phyloP scores from a whole-genome alignment of 192 early-diverging fungal species.

The Umbelopsis isabellina region DNA sequence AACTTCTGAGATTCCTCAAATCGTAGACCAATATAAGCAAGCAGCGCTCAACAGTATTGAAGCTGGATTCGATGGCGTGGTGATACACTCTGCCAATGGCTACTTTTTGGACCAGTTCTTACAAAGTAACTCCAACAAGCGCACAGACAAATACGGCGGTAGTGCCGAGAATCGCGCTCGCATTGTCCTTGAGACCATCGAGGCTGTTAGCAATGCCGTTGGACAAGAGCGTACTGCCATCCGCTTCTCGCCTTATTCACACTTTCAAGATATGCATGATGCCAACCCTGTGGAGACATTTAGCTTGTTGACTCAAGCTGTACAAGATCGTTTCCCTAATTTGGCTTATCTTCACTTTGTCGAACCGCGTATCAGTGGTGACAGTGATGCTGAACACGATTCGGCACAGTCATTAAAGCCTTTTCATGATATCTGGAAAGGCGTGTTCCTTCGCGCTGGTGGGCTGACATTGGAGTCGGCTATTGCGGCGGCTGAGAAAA shows the following conservation, averaged over 20 bases:
- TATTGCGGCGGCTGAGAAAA: not conserved
- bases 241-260: conserved; percentile 30
- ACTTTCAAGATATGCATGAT: conserved; percentile 38
- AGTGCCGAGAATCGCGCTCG: conserved; percentile 82
- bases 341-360: conserved; percentile 36
- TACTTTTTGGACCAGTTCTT: conserved; percentile 86
- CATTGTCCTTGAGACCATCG: conserved; percentile 68
- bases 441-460: conserved; percentile 32
- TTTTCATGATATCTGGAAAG: conserved; percentile 33
- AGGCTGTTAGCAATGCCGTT: conserved; percentile 49
- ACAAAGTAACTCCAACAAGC: conserved; percentile 76
- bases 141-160: conserved; percentile 90
- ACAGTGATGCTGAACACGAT: not conserved
- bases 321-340: conserved; percentile 30
- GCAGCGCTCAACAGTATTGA: conserved; percentile 69
- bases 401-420: conserved; percentile 15
- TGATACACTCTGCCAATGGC: conserved; percentile 91
- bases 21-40: conserved; percentile 61
- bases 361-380: conserved; percentile 26
- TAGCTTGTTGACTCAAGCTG: conserved; percentile 11
- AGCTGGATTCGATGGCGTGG: conserved; percentile 90
- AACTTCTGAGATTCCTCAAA: conserved; percentile 64
- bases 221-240: conserved; percentile 58
- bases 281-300: conserved; percentile 32
- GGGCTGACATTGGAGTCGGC: conserved; percentile 22